Base-by-base conservation (phyloP, 495 filamentous ascomycete species). In the Hypoxylon crocopeplum region DNA sequence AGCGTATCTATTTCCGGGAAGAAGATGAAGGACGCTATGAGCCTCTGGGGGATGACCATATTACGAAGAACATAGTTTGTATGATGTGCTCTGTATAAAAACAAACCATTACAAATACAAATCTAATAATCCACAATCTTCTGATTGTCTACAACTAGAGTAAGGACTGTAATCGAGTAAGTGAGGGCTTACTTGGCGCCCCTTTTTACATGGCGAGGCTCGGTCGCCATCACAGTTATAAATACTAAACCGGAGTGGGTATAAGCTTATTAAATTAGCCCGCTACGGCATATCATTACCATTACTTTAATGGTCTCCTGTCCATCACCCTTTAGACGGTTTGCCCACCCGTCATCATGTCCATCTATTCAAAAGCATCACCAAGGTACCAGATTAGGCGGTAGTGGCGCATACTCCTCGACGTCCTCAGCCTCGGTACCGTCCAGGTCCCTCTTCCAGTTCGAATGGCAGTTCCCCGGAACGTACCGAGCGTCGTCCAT, bases 81-180 rank as follows among this genome's bases (percentile, higher is more conserved):
- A 58, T 38, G 50, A 65, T 65, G 42, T 54, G 46, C 33, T 53
- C 29, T 56, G 56, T 60, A 54, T 42, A 48, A 49, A 62, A 32
- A 34, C 7, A 19, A 39, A 44, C 44, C 39, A n/a, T 22, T 48
- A 62, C 17, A 22, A 59, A 48, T 61, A 46, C 16, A 33, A 22
- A 46, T 49, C 24, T 57, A 57, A 49, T 49, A 30, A 36, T n/a
- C 8, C 47, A 13, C n/a, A 29, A 29, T 13, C 8, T 10, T 13
- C 15, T n/a, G 24, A 8, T 8, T 8, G 24, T 27, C 24, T 27
- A 8, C 24, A 27, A 27, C 24, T 27, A 27, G 4, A 8, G 8
- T 27, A 8, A 4, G 4, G 24, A 27, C 24, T 27, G 4, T 27
- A 8, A 8, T 3, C 4, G 4, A 27, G 24, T 27, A 27, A 4